Evolutionary conservation across 2,329 filamentous ascomycete species (phyloP), one percentile per base, ranked within the genome.

Genomic region (Pestalotiopsis sp.): DNA sequence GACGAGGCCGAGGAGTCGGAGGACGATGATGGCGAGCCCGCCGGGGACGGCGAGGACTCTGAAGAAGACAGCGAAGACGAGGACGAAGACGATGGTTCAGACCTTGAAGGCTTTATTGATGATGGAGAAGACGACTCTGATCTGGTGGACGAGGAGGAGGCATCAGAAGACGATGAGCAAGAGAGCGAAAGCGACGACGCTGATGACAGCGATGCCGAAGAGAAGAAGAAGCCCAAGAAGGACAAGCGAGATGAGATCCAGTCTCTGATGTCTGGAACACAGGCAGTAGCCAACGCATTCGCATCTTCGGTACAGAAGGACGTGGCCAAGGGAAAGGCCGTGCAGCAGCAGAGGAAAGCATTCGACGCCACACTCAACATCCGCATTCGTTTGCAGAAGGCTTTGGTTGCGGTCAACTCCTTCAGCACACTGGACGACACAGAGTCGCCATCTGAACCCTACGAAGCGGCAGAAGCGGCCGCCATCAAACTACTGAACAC

Each of bases 331-430:
- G 96, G 96, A 13, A 83, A 88, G 67, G 95, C 95, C 0, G 93
- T 99, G 49, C 95, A 94, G 75, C 85, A 90, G 68, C 96, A 99
- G 81, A 90, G 94, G 65, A 91, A 91, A 70, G 90, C 91, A 0
- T 99, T 97, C 76, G 95, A 98, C 74, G 89, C 93, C 0, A 88
- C 98, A 0, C 87, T 99, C 40, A 97, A 97, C 81, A 88, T 94
- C 14, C 91, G 96, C 23, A 98, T 99, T 76, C 93, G 95, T 70
- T 83, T 99, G 20, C 97, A 99, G 79, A 98, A 98, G 80, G 94
- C 93, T 1, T 82, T 99, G 14, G 88, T 96, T 17, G 91, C 93
- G 0, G 89, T 91, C 31, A 98, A 98, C 79, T 92, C 94, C 1
- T 84, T 97, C 56, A 80, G 86, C 17, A 77, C 83, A 1, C 73